These are phyloP conservation scores for Suillus paluster DNA, from an alignment of 768 basidiomycete genomes.

Conservation along the genomic window DNA sequence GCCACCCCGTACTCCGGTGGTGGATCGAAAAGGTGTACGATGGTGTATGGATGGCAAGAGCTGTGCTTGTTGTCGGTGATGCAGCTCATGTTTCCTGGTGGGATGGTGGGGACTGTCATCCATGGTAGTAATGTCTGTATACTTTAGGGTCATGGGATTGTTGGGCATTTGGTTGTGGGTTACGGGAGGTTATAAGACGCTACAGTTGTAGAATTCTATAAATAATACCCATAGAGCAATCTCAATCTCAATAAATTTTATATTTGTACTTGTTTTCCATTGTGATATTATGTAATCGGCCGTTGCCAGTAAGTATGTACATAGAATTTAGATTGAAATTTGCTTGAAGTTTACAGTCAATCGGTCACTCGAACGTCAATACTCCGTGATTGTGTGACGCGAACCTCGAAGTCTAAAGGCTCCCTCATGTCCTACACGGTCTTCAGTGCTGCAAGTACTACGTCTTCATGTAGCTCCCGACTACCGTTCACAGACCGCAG, in stretches of 20 bases:
- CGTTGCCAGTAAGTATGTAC: too few relatives aligned
- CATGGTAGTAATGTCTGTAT: constrained; percentile 10
- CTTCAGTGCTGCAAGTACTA: not conserved
- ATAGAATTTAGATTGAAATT: too few relatives aligned
- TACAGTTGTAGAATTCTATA: too few relatives aligned
- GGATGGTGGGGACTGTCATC: constrained; percentile 16
- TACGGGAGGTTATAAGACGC: too few relatives aligned
- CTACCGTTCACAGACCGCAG: not conserved
- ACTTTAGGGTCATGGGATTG: not conserved
- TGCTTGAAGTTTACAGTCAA: too few relatives aligned
- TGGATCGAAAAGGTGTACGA: constrained; percentile 42
- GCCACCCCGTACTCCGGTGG: constrained; percentile 45
- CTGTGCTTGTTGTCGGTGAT: constrained; percentile 43
- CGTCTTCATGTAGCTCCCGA: not conserved
- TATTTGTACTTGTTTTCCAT: too few relatives aligned
- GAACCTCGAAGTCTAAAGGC: too few relatives aligned
- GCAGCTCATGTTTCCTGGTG: constrained; percentile 17
- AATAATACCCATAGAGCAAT: too few relatives aligned
- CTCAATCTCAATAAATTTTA: too few relatives aligned
- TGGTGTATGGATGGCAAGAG: constrained; percentile 43
- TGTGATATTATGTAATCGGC: too few relatives aligned
- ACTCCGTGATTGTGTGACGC: too few relatives aligned
- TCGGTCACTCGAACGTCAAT: too few relatives aligned
- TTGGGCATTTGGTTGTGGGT: not conserved
- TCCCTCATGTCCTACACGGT: not conserved